phyloP scores from a whole-genome alignment of 805 yeast genomes.

The Torulaspora maleeae region DNA sequence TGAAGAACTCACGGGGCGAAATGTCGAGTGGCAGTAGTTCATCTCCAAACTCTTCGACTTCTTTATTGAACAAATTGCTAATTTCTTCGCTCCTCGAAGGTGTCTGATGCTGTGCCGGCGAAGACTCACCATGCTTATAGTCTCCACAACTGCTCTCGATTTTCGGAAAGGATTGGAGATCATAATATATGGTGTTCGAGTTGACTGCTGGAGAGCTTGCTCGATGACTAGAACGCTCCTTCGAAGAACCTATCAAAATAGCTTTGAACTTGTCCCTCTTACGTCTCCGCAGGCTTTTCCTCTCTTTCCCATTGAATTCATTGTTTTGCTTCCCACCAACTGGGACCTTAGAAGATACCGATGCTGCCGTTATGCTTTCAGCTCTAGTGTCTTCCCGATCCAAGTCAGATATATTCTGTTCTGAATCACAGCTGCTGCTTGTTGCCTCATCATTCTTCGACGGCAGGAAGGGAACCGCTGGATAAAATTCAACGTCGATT shows the following conservation, averaged over 20 bases:
- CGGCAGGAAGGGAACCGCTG: constrained; percentile 16
- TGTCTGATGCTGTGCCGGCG: neutral
- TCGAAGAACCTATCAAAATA: neutral
- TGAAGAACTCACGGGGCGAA: constrained; percentile 12
- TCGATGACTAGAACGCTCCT: neutral
- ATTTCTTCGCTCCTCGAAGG: neutral
- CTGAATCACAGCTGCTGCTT: neutral
- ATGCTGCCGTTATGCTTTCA: neutral
- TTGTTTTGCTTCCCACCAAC: neutral
- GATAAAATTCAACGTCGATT: constrained; percentile 20
- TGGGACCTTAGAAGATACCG: neutral
- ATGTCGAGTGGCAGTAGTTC: constrained; percentile 9
- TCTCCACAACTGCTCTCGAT: no score
- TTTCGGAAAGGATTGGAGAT: neutral
- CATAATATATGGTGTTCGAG: constrained; percentile 6
- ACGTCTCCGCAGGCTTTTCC: neutral
- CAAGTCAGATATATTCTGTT: neutral
- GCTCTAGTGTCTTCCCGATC: neutral
- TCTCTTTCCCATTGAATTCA: neutral
- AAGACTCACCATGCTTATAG: constrained; percentile 5
- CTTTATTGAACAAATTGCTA: neutral
- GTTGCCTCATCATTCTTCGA: neutral
- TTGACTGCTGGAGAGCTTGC: neutral
- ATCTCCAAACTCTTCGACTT: neutral
- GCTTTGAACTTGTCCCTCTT: constrained; percentile 10